Base-by-base conservation (phyloP, 441 rosid species). In the Adansonia madagascariensis region DNA sequence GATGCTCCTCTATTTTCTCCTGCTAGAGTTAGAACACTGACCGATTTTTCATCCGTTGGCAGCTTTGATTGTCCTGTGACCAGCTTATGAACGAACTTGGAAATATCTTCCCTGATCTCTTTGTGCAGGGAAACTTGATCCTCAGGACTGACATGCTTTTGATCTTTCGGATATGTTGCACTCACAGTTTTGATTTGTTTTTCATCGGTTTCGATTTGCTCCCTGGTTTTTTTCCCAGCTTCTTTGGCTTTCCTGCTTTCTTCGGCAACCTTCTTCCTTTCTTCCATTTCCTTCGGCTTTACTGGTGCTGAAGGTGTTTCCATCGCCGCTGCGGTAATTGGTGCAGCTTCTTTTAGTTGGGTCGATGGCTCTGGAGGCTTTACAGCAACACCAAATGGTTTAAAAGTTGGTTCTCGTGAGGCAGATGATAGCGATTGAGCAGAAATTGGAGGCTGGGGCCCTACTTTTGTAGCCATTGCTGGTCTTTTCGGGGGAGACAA, bases 1-100 rank as follows among this genome's bases (percentile, higher is more conserved):
- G 83, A 80, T 5, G 94, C 98, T 80, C 98, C 99, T 84, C 67
- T 90, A 82, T 94, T 96, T 79, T 96, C 98, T 12, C 98, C 97
- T 2, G 96, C 91, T 44, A 94, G 75, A 17, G 98, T 92, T 46
- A 86, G 78, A 44, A 91, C 74, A 59, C 87, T 81, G 15, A 82
- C 85, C 0, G 82, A 78, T 80, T 84, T 84, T 71, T 89, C 90
- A 61, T 82, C 89, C 0, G 53, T 56, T 0, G 84, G 77, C 73
- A 75, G 79, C 75, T 86, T 83, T 75, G 80, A 60, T 59, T 75
- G 79, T 73, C 83, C 89, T 44, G 79, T 67, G 50, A 85, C 79
- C 77, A 94, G 86, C 84, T 85, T 83, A 50, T 84, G 88, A 61
- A 90, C 83, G 39, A 92, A 86, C 84, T 89, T 90, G 22, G 82